A percentile compares a stretch with the other conserved stretches of the same genome.
phyloP scores from a whole-genome alignment of 495 filamentous ascomycete species.

The Pyrenopolyporus hunteri region DNA sequence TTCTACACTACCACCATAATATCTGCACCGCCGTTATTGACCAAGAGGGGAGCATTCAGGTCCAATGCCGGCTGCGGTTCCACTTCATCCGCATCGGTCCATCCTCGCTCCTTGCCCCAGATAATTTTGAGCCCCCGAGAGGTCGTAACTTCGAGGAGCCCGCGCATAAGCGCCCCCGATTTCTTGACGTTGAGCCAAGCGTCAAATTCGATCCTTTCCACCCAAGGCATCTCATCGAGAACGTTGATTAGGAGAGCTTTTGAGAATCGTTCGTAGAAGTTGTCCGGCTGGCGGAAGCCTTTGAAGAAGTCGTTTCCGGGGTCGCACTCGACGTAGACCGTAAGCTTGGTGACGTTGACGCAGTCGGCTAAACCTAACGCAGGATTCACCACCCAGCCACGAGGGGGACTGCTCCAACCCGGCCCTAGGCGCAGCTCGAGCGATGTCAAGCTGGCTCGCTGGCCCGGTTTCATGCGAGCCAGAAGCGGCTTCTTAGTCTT shows the following conservation, averaged over 20 bases:
- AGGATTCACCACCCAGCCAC: slow-evolving; percentile 71
- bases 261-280: slow-evolving; percentile 78
- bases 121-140: slow-evolving; percentile 59
- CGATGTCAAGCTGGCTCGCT: slow-evolving; percentile 68
- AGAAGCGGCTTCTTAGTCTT: slow-evolving; percentile 68
- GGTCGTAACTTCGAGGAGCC: slow-evolving; percentile 63
- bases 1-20: slow-evolving; percentile 35
- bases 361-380: slow-evolving; percentile 70
- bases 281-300: slow-evolving; percentile 71
- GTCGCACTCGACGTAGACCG: slow-evolving; percentile 80
- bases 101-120: slow-evolving; percentile 76
- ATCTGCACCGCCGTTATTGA: slow-evolving; percentile 24
- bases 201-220: slow-evolving; percentile 75
- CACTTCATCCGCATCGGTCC: slow-evolving; percentile 56
- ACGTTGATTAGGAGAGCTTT: slow-evolving; percentile 63
- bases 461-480: slow-evolving; percentile 67
- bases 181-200: slow-evolving; percentile 73
- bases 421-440: slow-evolving; percentile 81
- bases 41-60: slow-evolving; percentile 35
- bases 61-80: slow-evolving; percentile 30
- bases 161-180: slow-evolving; percentile 71
- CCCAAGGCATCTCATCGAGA: slow-evolving; percentile 62
- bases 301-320: slow-evolving; percentile 74
- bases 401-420: slow-evolving; percentile 77
- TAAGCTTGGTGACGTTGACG: slow-evolving; percentile 64